Base-by-base conservation (phyloP, 306 rosid species). In the Castanea mollissima region DNA sequence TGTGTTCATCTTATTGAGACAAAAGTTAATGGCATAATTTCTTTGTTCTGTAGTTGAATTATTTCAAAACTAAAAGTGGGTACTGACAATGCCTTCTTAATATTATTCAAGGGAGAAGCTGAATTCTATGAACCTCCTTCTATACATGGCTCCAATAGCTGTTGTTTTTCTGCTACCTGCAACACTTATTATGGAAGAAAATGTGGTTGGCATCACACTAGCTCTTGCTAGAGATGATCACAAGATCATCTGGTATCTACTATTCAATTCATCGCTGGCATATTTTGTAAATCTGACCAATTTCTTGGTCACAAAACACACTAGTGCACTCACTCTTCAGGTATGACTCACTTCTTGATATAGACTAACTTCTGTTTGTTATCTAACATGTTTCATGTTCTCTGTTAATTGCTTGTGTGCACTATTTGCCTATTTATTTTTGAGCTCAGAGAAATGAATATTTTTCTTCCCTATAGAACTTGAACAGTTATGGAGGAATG, bases 271-370 rank as follows among this genome's bases (percentile, higher is more conserved):
- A 25, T 71, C 98, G 3, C 90, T 96, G 25, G 99, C 99, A 2
- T 96, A 96, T 80, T 93, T 93, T 77, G 99, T 96, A 74, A 96
- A 96, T 76, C 84, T 96, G 86, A 96, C 99, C 93, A 96, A 96
- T 76, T 96, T 96, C 71, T 85, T 96, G 96, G 99, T 96, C 90
- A 96, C 99, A 6, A 96, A 96, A 78, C 98, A 96, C 75, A 96
- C 99, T 76, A 96, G 99, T 77, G 98, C 99, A 76, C 91, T 96
- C 84, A 96, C 99, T 56, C 99, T 96, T 72, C 99, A 96, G 99
- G 99, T 93, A 87, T 82, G 80, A 21, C 74, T 81, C 44, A 65
- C 78, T 81, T 83, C 71, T 81, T 77, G 68, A 55, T 65, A 73
- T 34, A 16, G 55, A 31, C 69, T 14, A 27, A 35, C 31, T 58